These are phyloP conservation scores for Aspergillus oerlinghausenensis DNA, from an alignment of 2,329 filamentous ascomycete species.

Conservation along the genomic window DNA sequence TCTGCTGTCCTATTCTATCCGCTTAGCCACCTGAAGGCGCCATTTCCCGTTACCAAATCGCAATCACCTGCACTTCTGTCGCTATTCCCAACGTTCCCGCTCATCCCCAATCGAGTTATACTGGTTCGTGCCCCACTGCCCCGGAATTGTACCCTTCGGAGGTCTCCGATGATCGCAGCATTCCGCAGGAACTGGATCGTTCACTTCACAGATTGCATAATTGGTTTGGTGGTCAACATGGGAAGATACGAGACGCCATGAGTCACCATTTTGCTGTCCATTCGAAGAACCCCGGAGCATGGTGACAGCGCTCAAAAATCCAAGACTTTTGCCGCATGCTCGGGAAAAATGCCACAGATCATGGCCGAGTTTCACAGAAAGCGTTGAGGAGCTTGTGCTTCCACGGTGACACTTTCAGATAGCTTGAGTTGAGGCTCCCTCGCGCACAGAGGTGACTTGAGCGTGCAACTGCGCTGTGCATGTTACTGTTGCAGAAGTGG, in stretches of 20 bases:
- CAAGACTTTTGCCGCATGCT: background rate
- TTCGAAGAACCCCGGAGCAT: background rate
- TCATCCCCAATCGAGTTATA: background rate
- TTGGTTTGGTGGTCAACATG: background rate
- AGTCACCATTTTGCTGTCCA: background rate
- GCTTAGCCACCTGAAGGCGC: background rate
- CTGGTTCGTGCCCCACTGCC: slow-evolving; percentile 7
- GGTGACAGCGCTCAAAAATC: background rate
- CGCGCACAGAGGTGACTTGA: background rate
- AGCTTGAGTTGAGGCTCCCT: background rate
- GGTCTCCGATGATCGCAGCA: slow-evolving; percentile 17
- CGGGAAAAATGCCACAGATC: too few relatives aligned
- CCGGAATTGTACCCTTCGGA: slow-evolving; percentile 8
- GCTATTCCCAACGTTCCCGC: background rate
- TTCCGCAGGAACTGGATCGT: slow-evolving; percentile 1
- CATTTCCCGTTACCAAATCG: slow-evolving; percentile 11
- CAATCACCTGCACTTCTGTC: slow-evolving; percentile 2
- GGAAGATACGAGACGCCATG: background rate
- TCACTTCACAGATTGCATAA: background rate
- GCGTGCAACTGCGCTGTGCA: background rate
- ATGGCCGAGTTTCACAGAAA: background rate
- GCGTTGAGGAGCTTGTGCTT: background rate
- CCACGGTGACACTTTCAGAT: background rate
- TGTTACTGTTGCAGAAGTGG: background rate
- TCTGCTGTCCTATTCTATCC: slow-evolving; percentile 1